phyloP scores from a whole-genome alignment of 331 rosid genomes.

The Acacia concinna region DNA sequence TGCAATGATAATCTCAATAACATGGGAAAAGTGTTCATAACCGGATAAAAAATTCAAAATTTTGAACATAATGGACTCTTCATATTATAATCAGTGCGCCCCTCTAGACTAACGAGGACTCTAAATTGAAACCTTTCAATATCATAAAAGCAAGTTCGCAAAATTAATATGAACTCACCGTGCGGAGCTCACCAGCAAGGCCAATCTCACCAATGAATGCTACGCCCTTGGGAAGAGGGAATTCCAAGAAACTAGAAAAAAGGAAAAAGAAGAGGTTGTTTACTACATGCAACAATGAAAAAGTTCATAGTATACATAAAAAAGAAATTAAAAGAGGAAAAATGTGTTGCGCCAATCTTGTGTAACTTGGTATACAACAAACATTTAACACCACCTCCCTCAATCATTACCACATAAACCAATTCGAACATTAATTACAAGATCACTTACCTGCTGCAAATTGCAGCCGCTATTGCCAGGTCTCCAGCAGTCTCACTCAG shows the following conservation, averaged over 20 bases:
- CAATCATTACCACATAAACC: conserved; percentile 17
- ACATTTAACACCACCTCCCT: conserved; percentile 11
- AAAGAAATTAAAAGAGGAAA: not conserved
- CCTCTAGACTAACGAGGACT: conserved; percentile 7
- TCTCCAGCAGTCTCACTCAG: conserved; percentile 90
- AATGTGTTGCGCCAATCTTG: not conserved
- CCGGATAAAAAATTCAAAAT: not conserved
- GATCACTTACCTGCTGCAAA: conserved; percentile 87
- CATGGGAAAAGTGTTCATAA: not conserved
- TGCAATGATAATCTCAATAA: not conserved
- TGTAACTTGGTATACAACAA: conserved; percentile 13
- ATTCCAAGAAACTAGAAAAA: conserved; percentile 80
- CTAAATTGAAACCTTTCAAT: conserved; percentile 12
- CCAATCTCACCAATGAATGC: conserved; percentile 97
- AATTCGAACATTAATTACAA: conserved; percentile 16
- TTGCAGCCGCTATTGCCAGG: conserved; percentile 95
- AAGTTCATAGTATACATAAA: not conserved
- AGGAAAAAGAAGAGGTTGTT: not conserved
- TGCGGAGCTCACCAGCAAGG: conserved; percentile 89
- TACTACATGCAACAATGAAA: not conserved
- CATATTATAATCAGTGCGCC: not conserved
- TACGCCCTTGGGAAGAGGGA: conserved; percentile 67
- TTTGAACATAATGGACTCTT: not conserved
- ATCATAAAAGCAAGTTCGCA: conserved; percentile 15
- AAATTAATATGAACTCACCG: conserved; percentile 50